phyloP scores from a whole-genome alignment of 2,329 filamentous ascomycete genomes.

The Alternaria postmessia region DNA sequence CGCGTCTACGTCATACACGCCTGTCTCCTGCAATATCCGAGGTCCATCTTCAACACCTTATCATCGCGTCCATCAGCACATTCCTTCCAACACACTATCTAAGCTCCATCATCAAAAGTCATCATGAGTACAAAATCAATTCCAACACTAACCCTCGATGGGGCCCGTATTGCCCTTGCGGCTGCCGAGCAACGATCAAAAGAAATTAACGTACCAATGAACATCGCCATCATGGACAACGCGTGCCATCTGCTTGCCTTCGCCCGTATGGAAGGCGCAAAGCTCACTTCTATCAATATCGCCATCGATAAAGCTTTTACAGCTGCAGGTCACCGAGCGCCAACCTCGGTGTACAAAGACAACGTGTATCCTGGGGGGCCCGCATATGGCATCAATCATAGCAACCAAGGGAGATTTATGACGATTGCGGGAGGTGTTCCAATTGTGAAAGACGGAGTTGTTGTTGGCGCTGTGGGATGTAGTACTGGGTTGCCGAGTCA shows the following conservation, averaged over 20 bases:
- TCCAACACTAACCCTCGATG: conserved; percentile 46
- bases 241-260: conserved; percentile 58
- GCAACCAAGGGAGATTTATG: conserved; percentile 62
- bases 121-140: conserved; percentile 45
- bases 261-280: conserved; percentile 58
- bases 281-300: conserved; percentile 63
- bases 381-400: conserved; percentile 62
- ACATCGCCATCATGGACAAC: conserved; percentile 60
- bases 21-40: conserved; percentile 9
- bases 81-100: not conserved
- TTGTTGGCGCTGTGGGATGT: conserved; percentile 64
- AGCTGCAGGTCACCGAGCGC: conserved; percentile 62
- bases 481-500: conserved; percentile 64
- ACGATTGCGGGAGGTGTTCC: conserved; percentile 64
- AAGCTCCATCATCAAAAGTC: not conserved
- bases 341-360: conserved; percentile 63
- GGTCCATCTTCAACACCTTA: not conserved
- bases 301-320: conserved; percentile 70
- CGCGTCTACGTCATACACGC: not conserved
- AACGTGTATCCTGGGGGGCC: conserved; percentile 62
- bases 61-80: not conserved
- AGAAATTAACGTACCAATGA: conserved; percentile 54
- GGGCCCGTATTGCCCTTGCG: conserved; percentile 47
- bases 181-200: conserved; percentile 49
- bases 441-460: conserved; percentile 56